Percentiles rank a stretch among this genome's conserved stretches.
Conservation (phyloP, 148 eudicot species). For the Silene uniflora region DNA sequence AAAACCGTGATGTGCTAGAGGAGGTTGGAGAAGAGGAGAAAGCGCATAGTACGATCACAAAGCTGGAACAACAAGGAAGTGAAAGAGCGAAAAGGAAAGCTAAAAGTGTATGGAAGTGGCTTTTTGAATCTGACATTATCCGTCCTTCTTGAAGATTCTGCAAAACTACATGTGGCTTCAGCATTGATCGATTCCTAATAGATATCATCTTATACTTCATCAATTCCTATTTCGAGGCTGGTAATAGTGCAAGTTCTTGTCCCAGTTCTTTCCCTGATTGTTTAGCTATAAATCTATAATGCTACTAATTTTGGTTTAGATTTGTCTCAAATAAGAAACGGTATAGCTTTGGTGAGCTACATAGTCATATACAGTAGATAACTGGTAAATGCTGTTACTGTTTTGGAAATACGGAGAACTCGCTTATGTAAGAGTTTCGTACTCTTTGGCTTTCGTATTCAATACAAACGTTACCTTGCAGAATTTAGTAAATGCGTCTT, state of each 20-base stretch:
- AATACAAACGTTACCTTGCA: too few species aligned
- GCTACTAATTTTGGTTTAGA: slow-evolving; percentile 24
- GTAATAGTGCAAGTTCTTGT: too few species aligned
- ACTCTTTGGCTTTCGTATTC: too few species aligned
- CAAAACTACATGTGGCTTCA: neutral
- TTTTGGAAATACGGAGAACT: too few species aligned
- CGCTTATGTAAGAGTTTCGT: too few species aligned
- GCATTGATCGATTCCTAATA: neutral
- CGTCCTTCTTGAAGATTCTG: neutral
- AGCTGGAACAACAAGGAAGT: slow-evolving; percentile 62
- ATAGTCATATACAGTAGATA: too few species aligned
- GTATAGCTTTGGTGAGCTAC: too few species aligned
- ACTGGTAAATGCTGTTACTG: too few species aligned
- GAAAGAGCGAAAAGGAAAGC: slow-evolving; percentile 84
- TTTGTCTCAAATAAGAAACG: slow-evolving; percentile 1
- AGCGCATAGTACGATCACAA: slow-evolving; percentile 45
- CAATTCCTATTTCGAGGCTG: too few species aligned
- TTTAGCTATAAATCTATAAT: slow-evolving; percentile 17
- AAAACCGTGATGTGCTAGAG: slow-evolving; percentile 50
- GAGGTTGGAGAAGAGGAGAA: too few species aligned
- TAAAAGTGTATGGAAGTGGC: slow-evolving; percentile 50
- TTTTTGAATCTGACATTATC: neutral
- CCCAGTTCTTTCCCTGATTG: too few species aligned
- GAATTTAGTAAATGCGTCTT: too few species aligned
- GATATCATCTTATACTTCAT: slow-evolving; percentile 1